Evolutionary conservation across 345 rosid species (phyloP).

Genomic region (Trapa bicornis): DNA sequence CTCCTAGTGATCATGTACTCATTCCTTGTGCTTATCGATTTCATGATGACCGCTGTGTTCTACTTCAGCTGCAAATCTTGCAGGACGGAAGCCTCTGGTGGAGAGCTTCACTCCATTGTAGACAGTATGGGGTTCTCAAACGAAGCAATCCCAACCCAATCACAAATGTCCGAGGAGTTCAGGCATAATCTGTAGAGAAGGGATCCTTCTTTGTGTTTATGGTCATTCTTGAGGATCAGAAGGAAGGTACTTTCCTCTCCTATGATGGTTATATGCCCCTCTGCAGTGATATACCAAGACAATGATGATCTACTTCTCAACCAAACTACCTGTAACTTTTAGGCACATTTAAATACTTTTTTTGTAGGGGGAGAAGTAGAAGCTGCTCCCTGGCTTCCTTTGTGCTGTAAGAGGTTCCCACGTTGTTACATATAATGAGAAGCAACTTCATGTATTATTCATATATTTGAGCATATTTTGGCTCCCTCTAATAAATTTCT

Average conservation of each 20-base stretch:
- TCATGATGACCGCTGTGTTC: conserved; percentile 82
- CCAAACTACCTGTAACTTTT: neutral
- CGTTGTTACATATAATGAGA: neutral
- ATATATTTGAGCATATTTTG: too few species aligned
- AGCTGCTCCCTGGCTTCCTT: neutral
- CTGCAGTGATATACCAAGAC: neutral
- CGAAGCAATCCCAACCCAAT: conserved; percentile 18
- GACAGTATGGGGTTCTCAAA: conserved; percentile 24
- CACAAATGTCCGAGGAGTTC: neutral
- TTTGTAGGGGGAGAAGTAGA: neutral
- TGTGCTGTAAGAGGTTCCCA: too few species aligned
- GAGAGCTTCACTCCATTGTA: conserved; percentile 35
- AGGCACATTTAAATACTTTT: neutral
- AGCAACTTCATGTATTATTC: too few species aligned
- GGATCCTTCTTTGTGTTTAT: neutral
- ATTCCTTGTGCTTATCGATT: conserved; percentile 71
- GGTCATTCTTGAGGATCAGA: neutral
- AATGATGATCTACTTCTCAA: neutral
- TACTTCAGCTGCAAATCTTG: conserved; percentile 77
- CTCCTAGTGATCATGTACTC: conserved; percentile 78
- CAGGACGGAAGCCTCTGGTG: conserved; percentile 32
- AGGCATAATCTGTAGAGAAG: neutral
- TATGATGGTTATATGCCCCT: neutral
- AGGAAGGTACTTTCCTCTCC: neutral
- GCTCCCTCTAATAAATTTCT: too few species aligned